phyloP scores from a whole-genome alignment of 1,284 basidiomycete genomes.

The Marasmius fiardii region DNA sequence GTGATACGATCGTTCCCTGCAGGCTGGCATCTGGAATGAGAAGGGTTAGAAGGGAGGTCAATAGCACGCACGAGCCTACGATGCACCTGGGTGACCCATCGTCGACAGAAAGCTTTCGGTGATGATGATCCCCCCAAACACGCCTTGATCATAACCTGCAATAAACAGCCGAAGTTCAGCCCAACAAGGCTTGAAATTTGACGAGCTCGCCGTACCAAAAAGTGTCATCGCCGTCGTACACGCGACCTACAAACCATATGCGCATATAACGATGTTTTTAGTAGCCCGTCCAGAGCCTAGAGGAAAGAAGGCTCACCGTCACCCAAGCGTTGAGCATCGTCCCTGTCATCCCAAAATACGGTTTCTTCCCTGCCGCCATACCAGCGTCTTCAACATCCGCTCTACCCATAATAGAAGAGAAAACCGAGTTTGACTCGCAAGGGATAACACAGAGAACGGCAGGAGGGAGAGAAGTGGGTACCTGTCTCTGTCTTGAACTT shows the following conservation, averaged over 20 bases:
- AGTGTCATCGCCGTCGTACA: slow-evolving; percentile 46
- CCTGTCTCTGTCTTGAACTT: neutral
- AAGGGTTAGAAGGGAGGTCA: slow-evolving; percentile 34
- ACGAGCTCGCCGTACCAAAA: slow-evolving; percentile 27
- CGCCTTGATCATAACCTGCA: slow-evolving; percentile 45
- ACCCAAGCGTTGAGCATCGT: slow-evolving; percentile 40
- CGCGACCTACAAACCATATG: slow-evolving; percentile 28
- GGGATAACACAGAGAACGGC: neutral
- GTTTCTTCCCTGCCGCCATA: slow-evolving; percentile 16
- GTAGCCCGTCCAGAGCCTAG: neutral
- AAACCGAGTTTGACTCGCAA: neutral
- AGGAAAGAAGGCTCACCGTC: slow-evolving; percentile 14
- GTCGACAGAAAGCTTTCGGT: slow-evolving; percentile 38
- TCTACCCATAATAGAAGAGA: neutral
- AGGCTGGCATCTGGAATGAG: slow-evolving; percentile 38
- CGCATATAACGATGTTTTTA: too few species aligned
- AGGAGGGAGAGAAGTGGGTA: neutral
- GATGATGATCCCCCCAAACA: slow-evolving; percentile 47
- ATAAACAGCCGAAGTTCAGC: neutral
- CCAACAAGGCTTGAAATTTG: slow-evolving; percentile 9
- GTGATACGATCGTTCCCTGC: slow-evolving; percentile 43
- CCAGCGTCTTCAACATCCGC: neutral
- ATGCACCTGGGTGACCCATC: slow-evolving; percentile 39
- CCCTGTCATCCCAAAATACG: slow-evolving; percentile 41
- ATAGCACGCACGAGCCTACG: neutral